phyloP scores from a whole-genome alignment of 306 rosid species.

The Urtica urens region DNA sequence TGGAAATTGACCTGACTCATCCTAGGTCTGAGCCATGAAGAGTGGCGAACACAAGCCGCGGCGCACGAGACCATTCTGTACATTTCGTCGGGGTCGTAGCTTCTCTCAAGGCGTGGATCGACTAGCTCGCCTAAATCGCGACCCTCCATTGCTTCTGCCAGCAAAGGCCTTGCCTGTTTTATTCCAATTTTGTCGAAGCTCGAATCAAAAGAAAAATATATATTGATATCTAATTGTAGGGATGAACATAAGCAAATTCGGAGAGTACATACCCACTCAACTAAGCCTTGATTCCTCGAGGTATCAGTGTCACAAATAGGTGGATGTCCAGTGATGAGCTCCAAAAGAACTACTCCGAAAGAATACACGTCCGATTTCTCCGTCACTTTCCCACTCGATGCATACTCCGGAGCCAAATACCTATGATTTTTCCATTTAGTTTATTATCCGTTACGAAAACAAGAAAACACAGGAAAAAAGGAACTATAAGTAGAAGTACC shows the following conservation, averaged over 20 bases:
- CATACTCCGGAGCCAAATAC: conserved; percentile 24
- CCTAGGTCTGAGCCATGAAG: conserved; percentile 19
- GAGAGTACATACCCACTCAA: conserved; percentile 25
- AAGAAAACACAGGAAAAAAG: background rate
- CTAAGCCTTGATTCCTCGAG: conserved; percentile 10
- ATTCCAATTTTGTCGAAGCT: too few species aligned
- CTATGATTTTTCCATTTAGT: conserved; percentile 1
- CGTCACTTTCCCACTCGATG: conserved; percentile 21
- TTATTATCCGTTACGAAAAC: background rate
- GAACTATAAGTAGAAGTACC: conserved; percentile 10
- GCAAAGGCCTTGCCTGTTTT: conserved; percentile 25
- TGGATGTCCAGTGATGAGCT: conserved; percentile 18
- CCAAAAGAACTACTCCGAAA: conserved; percentile 17
- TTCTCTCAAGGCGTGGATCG: conserved; percentile 14
- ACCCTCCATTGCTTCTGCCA: conserved; percentile 15
- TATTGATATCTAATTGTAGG: too few species aligned
- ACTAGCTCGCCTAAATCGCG: conserved; percentile 6
- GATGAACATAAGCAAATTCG: background rate
- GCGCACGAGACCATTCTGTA: conserved; percentile 18
- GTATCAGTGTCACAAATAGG: conserved; percentile 11
- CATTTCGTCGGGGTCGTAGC: conserved; percentile 15
- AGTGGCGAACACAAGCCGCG: conserved; percentile 19
- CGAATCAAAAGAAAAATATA: too few species aligned
- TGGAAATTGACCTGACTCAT: conserved; percentile 14
- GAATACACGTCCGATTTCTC: conserved; percentile 25